Conservation (phyloP, 1,284 basidiomycete species). For the Ustanciosporium gigantosporum region DNA sequence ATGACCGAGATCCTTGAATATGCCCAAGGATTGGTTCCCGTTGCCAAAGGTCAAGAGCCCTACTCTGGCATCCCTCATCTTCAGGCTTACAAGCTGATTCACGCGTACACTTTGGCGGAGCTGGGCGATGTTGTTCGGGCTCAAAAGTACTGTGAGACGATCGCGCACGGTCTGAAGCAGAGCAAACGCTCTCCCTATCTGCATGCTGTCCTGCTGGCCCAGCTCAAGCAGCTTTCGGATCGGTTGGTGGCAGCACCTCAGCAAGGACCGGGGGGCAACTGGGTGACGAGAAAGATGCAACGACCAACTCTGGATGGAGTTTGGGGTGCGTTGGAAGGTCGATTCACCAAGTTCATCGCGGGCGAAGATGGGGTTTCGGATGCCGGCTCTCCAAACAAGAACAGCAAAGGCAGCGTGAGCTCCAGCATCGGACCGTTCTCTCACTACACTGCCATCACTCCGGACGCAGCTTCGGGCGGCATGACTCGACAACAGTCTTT, state of each 20-base stretch:
- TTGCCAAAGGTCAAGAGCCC: slow-evolving; percentile 80
- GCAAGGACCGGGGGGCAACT: slow-evolving; percentile 35
- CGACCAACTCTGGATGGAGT: slow-evolving; percentile 87
- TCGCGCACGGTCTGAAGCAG: slow-evolving; percentile 70
- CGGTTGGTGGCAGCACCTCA: slow-evolving; percentile 77
- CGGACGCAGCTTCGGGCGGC: slow-evolving; percentile 63
- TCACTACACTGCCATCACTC: slow-evolving; percentile 91
- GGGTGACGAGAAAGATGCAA: slow-evolving; percentile 72
- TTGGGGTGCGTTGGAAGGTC: slow-evolving; percentile 90
- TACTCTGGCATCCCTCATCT: slow-evolving; percentile 82
- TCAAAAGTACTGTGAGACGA: slow-evolving; percentile 82
- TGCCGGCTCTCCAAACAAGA: slow-evolving; percentile 62
- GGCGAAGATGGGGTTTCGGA: slow-evolving; percentile 62
- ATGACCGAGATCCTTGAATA: slow-evolving; percentile 93
- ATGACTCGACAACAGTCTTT: slow-evolving; percentile 58
- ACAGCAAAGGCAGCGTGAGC: slow-evolving; percentile 39
- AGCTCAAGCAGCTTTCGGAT: slow-evolving; percentile 79
- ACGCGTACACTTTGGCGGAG: slow-evolving; percentile 74
- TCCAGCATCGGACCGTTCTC: slow-evolving; percentile 76
- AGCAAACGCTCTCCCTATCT: slow-evolving; percentile 72
- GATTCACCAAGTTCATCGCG: slow-evolving; percentile 92
- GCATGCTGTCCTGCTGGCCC: slow-evolving; percentile 71
- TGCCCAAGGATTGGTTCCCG: slow-evolving; percentile 74
- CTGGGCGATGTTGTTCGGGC: slow-evolving; percentile 58
- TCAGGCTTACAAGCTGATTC: slow-evolving; percentile 83